phyloP scores from a whole-genome alignment of 441 rosid species.

The Brassica hybrid region DNA sequence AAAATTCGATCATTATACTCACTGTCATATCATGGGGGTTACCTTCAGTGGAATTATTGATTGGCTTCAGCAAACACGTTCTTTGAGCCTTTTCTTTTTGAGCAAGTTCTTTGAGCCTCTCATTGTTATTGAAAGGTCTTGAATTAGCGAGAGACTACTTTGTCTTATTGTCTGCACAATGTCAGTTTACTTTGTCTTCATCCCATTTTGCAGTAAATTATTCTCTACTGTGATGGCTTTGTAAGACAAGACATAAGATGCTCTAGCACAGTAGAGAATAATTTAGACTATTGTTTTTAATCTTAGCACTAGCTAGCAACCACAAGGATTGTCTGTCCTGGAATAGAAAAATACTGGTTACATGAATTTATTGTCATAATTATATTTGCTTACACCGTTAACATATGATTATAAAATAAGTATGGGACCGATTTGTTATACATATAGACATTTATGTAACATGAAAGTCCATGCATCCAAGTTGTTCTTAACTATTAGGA shows the following conservation, averaged over 20 bases:
- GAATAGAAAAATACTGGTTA: background rate
- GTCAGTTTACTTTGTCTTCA: conserved; percentile 3
- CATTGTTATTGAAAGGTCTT: conserved; percentile 11
- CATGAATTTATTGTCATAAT: background rate
- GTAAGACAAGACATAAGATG: conserved; percentile 4
- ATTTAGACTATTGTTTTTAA: too few relatives aligned
- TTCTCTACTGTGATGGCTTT: background rate
- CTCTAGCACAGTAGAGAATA: too few relatives aligned
- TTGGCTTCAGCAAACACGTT: background rate
- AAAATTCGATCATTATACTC: background rate
- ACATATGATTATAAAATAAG: background rate
- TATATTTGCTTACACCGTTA: background rate
- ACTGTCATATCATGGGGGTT: background rate
- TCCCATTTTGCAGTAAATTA: background rate
- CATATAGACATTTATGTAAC: background rate
- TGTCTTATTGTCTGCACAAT: conserved; percentile 10
- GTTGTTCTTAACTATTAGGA: background rate
- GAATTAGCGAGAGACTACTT: background rate
- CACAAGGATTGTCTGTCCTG: background rate
- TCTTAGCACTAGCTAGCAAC: background rate
- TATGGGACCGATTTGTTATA: background rate
- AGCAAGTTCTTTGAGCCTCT: conserved; percentile 18
- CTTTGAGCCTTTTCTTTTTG: too few relatives aligned
- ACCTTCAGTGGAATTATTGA: background rate
- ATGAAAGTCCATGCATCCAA: background rate